Base-by-base conservation (phyloP, 202 grass and related monocot species). In the Setaria viridis region DNA sequence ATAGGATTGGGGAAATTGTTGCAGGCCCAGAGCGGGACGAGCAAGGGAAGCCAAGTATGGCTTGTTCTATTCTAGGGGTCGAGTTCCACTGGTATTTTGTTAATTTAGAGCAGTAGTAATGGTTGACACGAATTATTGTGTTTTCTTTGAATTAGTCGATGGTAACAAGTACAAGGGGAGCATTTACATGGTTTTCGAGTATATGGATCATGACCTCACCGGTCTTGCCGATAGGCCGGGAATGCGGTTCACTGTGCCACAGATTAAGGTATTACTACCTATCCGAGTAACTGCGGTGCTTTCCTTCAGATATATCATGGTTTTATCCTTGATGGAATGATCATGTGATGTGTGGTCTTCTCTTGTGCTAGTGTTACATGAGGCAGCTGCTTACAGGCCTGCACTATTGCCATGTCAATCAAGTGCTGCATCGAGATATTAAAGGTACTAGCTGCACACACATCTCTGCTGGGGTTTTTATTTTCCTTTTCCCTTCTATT, bases 181-280 rank as follows among this genome's bases (percentile, higher is more conserved):
- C 86, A 94, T 98, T 66, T 98, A 98, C 81, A 98, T 95, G 93
- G 93, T 98, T 46, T 95, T 98, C 21, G 93, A 98, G 85, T 98
- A 95, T 72, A 98, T 98, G 95, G 95, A 98, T 82, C 95, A 98
- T 91, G 95, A 98, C 87, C 72, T 99, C 55, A 93, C 97, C 6
- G 93, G 97, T 15, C 80, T 99, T 46, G 82, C 91, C 6, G 93
- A 96, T 89, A 89, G 94, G 78, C 85, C 97, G 64, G 93, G 93
- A 42, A 94, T 96, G 93, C 82, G 88, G 42, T 99, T 99, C 50
- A 89, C 93, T 21, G 87, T 99, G 56, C 90, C 97, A 30, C 97
- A 99, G 80, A 94, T 99, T 86, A 99, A 99, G 93, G 97, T 95
- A 85, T 46, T 20, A 50, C 42, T 12, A 20, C 37, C 33, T 76